phyloP scores from a whole-genome alignment of 192 early-diverging fungal species.

The Rhizoclosmatium sp. region DNA sequence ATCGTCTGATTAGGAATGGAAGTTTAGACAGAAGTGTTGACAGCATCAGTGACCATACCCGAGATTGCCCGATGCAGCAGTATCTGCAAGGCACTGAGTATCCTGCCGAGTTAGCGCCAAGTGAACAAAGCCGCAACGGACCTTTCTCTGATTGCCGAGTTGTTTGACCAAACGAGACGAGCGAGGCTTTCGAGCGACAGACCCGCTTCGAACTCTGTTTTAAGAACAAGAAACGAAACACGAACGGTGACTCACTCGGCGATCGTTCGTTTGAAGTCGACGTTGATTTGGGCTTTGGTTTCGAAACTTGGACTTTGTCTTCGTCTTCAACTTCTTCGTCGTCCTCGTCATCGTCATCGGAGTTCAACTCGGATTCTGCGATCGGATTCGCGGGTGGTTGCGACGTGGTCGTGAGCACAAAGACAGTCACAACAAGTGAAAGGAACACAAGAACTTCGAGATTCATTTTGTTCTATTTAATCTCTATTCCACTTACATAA shows the following conservation, averaged over 20 bases:
- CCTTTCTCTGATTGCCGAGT: constrained; percentile 38
- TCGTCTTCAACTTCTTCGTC: no score
- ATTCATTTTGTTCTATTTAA: neutral
- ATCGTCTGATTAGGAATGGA: constrained; percentile 46
- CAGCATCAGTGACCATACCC: constrained; percentile 47
- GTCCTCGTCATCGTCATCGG: no score
- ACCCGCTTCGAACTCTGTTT: neutral
- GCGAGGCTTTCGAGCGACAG: constrained; percentile 21
- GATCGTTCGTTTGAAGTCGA: no score
- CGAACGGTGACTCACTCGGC: no score
- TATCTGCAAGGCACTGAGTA: constrained; percentile 73
- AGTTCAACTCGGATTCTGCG: no score
- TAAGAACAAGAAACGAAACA: no score
- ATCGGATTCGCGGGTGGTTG: no score
- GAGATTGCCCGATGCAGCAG: constrained; percentile 76
- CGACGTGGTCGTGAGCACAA: no score
- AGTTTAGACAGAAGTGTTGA: neutral
- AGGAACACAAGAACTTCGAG: neutral
- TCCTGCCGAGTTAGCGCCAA: neutral
- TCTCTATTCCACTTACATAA: no score
- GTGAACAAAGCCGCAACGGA: constrained; percentile 1
- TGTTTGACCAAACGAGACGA: constrained; percentile 32
- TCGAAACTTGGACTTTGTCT: no score
- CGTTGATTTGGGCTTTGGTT: neutral
- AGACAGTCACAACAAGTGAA: neutral